Evolutionary conservation across 495 filamentous ascomycete genomes (phyloP), one percentile per base, ranked within the genome.

Genomic region (Aspergillus coremiiformis): DNA sequence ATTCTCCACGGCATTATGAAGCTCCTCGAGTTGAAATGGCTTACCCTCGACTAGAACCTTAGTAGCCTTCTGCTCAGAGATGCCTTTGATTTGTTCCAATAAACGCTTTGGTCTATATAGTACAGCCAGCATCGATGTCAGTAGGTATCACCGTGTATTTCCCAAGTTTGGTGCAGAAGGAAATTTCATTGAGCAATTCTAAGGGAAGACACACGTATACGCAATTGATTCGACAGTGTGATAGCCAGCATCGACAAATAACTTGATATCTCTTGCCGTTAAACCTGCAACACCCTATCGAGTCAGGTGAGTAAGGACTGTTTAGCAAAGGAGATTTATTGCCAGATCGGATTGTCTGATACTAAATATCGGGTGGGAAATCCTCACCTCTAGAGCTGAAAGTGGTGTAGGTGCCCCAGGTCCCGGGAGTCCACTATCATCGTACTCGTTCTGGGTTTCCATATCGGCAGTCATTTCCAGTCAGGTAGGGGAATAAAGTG

Each of bases 401-500:
- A 98, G 79, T n/a, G 93, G 93, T 43, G 90, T 97, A 11, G 93
- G 93, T 17, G 94, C 93, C 58, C 93, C 93, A 53, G 94, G 93
- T 23, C 89, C 90, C 37, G 84, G 83, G 49, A 79, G 70, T 20
- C 74, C 73, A 58, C 70, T 78, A 55, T 88, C 85, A 44, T 85
- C 85, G 49, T 71, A 70, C 39, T 84, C 78, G 23, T 70, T 73
- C 56, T 85, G 81, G 24, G 76, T 67, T n/a, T 71, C 77, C 59
- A 78, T 79, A 53, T 80, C 82, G 20, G 72, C 65, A 41, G 76
- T 78, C 81, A 86, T 86, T 17, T 57, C 68, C 1, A 12, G 20
- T 47, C 5, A 32, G 42, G 17, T 41, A 21, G 37, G 12, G n/a
- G 4, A 21, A 12, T 17, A 3, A 17, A 19, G 21, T 21, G 14